Base-by-base conservation (phyloP, 129 eudicot genomes). In the Tagetes patula region DNA sequence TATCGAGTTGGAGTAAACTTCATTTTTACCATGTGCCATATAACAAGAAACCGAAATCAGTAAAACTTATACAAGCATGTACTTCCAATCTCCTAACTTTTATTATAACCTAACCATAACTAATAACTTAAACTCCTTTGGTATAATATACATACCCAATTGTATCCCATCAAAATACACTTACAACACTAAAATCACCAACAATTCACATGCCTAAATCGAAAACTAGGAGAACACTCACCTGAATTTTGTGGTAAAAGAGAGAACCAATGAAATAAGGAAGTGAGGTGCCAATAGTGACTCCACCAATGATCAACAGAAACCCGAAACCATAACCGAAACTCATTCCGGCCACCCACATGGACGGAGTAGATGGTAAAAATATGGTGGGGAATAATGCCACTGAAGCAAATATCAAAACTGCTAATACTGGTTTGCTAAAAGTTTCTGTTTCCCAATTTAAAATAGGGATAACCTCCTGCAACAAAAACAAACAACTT, bases 321-420 rank as follows among this genome's bases (percentile, higher is more conserved):
- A 89, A 94, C 31, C 96, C 98, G 34, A 49, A 90, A 46, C 96
- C 96, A 62, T 94, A 94, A 70, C 98, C 98, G 65, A 94, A 94
- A 43, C 91, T 94, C 96, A 94, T 90, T 71, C 96, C 98, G 14
- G 98, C 98, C 65, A 94, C 84, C 98, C 98, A 94, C 96, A 87
- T 87, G 66, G 98, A 94, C 13, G 98, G 98, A 11, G 92, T 83
- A 54, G 96, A 90, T 20, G 98, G 98, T 41, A 94, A 55, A 73
- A 90, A 83, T 11, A 94, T 13, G 31, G 88, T 69, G 7, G 98
- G 98, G 75, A 94, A 94, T 54, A 94, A 60, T 64, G 93, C 87
- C 48, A 94, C 87, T 14, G 98, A 82, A 67, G 85, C 82, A 77
- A 90, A 82, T 67, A 90, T 72, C 63, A 94, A 58, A 74, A 88